These are phyloP conservation scores for Macrotyloma uniflorum DNA, from an alignment of 306 rosid species.

Conservation along the genomic window DNA sequence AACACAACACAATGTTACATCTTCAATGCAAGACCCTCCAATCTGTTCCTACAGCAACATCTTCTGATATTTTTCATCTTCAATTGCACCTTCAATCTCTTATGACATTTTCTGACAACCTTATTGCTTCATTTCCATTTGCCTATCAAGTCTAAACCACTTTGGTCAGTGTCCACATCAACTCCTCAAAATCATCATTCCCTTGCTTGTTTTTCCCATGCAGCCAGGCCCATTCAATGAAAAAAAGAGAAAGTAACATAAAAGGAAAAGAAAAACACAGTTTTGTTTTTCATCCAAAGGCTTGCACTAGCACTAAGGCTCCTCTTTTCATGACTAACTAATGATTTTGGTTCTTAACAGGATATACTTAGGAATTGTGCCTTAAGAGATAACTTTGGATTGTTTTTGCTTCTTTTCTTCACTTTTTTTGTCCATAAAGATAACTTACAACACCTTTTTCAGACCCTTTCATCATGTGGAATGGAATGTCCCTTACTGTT, in stretches of 20 bases:
- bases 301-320: constrained; percentile 6
- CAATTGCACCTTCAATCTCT: constrained; percentile 15
- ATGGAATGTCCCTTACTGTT: not conserved
- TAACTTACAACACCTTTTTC: not conserved
- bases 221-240: constrained; percentile 6
- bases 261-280: constrained; percentile 19
- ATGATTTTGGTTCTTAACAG: constrained; percentile 20
- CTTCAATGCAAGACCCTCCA: constrained; percentile 11
- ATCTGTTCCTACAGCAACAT: not conserved
- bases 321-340: constrained; percentile 8
- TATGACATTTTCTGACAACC: not conserved
- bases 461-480: constrained; percentile 26
- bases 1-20: not conserved
- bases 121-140: constrained; percentile 23
- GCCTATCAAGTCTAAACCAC: not conserved
- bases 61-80: constrained; percentile 4
- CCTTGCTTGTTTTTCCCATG: not conserved
- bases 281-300: not conserved
- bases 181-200: constrained; percentile 32
- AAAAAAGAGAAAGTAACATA: not conserved
- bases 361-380: constrained; percentile 29
- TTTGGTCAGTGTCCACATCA: constrained; percentile 29
- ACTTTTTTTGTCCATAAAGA: constrained; percentile 28
- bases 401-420: constrained; percentile 20
- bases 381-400: constrained; percentile 5